phyloP scores from a whole-genome alignment of 345 rosid species.

The Pelargonium nanum region DNA sequence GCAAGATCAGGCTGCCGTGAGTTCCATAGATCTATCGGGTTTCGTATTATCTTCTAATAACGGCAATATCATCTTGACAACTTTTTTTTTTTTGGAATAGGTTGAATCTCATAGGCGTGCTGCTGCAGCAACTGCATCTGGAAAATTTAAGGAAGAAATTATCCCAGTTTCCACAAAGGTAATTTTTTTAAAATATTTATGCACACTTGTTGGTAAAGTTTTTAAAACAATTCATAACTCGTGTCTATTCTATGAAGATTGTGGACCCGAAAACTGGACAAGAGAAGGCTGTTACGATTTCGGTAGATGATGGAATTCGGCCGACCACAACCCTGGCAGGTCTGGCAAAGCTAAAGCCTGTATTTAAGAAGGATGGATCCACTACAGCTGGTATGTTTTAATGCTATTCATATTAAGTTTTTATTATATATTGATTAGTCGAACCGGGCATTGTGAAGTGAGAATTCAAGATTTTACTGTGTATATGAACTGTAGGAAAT shows the following conservation, averaged over 20 bases:
- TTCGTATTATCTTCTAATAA: background rate
- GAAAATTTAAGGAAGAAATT: conserved; percentile 88
- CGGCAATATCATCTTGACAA: background rate
- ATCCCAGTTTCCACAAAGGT: conserved; percentile 82
- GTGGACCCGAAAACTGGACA: conserved; percentile 74
- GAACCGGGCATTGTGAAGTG: background rate
- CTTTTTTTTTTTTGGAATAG: conserved; percentile 28
- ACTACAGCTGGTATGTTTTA: conserved; percentile 77
- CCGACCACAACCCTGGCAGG: conserved; percentile 48
- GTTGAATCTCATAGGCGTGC: conserved; percentile 92
- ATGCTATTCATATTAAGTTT: background rate
- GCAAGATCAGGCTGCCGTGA: conserved; percentile 86
- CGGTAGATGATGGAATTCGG: conserved; percentile 80
- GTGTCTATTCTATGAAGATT: conserved; percentile 32
- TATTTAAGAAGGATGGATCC: conserved; percentile 65
- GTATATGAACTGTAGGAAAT: conserved; percentile 40
- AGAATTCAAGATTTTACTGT: conserved; percentile 8
- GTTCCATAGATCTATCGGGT: conserved; percentile 10
- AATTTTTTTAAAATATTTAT: background rate
- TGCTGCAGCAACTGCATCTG: conserved; percentile 72
- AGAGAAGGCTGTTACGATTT: conserved; percentile 52
- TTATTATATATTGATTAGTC: conserved; percentile 1
- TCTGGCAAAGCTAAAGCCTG: conserved; percentile 77
- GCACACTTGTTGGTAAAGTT: background rate
- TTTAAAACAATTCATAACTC: conserved; percentile 5